A percentile compares a stretch with the other conserved stretches of the same genome.
Conservation (phyloP, 2,329 filamentous ascomycete species). For the Fusarium heterosporum region DNA sequence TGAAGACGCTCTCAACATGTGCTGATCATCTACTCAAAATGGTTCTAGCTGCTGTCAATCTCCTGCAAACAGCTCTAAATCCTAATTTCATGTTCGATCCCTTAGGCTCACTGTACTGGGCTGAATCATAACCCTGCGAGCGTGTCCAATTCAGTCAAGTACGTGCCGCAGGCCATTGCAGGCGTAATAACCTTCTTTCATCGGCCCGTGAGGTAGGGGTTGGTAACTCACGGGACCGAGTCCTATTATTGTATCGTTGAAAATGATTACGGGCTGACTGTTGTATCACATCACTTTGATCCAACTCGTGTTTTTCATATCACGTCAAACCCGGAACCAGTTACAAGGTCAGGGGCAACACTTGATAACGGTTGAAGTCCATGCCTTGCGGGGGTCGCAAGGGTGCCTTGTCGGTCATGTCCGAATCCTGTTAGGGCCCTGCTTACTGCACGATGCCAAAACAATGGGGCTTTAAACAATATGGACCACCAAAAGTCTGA, state of each 20-base stretch:
- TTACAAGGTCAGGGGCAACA: conserved; percentile 26
- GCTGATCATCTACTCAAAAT: background rate
- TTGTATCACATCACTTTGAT: background rate
- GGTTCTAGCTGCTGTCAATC: background rate
- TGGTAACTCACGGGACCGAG: background rate
- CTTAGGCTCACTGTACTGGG: conserved; percentile 8
- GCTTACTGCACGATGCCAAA: conserved; percentile 29
- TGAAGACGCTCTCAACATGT: background rate
- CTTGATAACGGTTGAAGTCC: conserved; percentile 25
- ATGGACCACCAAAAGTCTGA: conserved; percentile 26
- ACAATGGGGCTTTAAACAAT: conserved; percentile 26
- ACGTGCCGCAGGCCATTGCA: conserved; percentile 18
- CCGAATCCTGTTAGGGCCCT: conserved; percentile 29
- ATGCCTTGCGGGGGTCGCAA: conserved; percentile 30
- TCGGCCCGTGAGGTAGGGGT: conserved; percentile 16
- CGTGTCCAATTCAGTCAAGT: conserved; percentile 3
- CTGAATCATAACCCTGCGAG: conserved; percentile 21
- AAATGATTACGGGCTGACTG: conserved; percentile 5
- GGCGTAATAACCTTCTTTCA: conserved; percentile 11
- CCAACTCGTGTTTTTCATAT: conserved; percentile 8
- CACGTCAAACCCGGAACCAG: conserved; percentile 1
- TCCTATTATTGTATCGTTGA: conserved; percentile 1
- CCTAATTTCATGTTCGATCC: background rate
- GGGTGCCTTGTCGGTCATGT: conserved; percentile 42
- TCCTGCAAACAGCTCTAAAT: background rate